Percentiles rank a stretch among this genome's conserved stretches.
These are phyloP conservation scores for Alternaria ventricosa DNA, from an alignment of 2,329 filamentous ascomycete species.

Conservation along the genomic window DNA sequence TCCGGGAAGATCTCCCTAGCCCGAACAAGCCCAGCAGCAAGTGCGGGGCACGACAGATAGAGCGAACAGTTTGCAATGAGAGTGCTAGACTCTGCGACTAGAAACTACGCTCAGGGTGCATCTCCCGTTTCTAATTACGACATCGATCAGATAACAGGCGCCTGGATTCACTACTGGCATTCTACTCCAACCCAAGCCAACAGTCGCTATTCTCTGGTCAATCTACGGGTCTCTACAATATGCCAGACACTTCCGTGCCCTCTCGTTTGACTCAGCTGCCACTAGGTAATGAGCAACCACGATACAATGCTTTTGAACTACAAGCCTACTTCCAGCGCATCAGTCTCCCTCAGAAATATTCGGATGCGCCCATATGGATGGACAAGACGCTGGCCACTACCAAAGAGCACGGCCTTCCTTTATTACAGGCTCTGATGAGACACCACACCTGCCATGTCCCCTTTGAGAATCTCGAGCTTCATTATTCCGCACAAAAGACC, in stretches of 20 bases:
- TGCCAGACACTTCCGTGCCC: background rate
- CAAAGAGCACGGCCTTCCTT: background rate
- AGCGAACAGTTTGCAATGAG: background rate
- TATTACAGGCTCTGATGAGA: background rate
- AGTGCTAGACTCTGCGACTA: background rate
- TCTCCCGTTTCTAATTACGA: background rate
- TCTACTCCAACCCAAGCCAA: background rate
- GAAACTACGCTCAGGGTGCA: background rate
- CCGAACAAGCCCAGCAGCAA: background rate
- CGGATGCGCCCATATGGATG: background rate
- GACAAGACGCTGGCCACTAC: background rate
- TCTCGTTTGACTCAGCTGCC: background rate
- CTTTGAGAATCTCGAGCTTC: slow-evolving; percentile 33
- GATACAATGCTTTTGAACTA: background rate
- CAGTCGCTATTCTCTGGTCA: background rate
- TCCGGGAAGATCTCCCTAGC: background rate
- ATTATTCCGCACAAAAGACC: slow-evolving; percentile 39
- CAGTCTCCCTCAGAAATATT: background rate
- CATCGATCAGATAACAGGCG: background rate
- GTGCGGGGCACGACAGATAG: background rate
- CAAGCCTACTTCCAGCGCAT: background rate
- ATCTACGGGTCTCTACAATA: background rate
- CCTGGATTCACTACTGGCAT: background rate
- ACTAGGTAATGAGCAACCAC: background rate
- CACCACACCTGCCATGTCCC: background rate